Percentiles rank a stretch among this genome's conserved stretches.
Evolutionary conservation across 108 stramenopile species (phyloP).

Genomic region (Pseudonitzschia pungens): DNA sequence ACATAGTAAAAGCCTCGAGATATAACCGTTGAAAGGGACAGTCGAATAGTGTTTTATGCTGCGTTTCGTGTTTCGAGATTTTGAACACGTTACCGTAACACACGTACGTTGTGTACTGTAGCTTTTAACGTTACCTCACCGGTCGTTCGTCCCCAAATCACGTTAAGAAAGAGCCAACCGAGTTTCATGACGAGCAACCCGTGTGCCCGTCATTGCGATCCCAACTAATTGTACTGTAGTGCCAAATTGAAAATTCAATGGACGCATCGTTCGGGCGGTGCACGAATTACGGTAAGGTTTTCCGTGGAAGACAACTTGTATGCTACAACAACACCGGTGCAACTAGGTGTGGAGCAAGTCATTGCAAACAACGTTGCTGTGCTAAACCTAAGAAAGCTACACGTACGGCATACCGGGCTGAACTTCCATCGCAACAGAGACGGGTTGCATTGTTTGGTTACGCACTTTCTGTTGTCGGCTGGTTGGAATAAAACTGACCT

Average conservation of each 20-base stretch:
- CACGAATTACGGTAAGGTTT: background rate
- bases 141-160: background rate
- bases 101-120: background rate
- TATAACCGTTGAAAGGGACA: background rate
- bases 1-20: background rate
- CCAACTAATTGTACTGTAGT: background rate
- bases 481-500: no score
- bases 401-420: no score
- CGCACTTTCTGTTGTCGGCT: no score
- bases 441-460: no score
- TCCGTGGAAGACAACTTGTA: no score
- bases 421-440: no score
- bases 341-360: background rate
- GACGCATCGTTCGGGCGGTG: background rate
- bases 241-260: background rate
- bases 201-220: background rate
- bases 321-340: no score
- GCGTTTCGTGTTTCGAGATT: background rate
- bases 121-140: background rate
- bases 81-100: background rate
- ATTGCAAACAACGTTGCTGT: no score
- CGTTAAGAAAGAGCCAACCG: slow-evolving; percentile 1
- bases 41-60: background rate
- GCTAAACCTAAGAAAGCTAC: no score
- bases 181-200: background rate